These are phyloP conservation scores for Flaveria brownii DNA, from an alignment of 129 eudicot genomes.

Conservation along the genomic window DNA sequence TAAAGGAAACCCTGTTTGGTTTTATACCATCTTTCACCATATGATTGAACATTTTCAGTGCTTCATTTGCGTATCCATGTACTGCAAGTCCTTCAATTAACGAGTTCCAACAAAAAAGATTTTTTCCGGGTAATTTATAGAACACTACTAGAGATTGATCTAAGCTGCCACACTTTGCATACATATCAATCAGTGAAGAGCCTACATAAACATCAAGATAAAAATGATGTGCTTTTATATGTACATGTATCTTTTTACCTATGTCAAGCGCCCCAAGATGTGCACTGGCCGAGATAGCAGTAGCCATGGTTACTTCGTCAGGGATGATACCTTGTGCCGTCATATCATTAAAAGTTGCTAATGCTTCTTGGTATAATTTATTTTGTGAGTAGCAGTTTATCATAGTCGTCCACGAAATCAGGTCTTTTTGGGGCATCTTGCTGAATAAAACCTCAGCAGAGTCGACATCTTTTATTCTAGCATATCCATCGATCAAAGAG, in stretches of 20 bases:
- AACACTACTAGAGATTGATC: conserved; percentile 67
- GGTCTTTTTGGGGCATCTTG: conserved; percentile 52
- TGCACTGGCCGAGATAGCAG: conserved; percentile 70
- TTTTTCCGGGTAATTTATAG: conserved; percentile 64
- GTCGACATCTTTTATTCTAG: conserved; percentile 55
- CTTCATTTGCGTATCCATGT: conserved; percentile 67
- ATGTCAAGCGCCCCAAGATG: conserved; percentile 73
- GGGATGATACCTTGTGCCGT: conserved; percentile 46
- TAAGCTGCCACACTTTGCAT: conserved; percentile 74
- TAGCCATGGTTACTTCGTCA: conserved; percentile 70
- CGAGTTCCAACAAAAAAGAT: conserved; percentile 85
- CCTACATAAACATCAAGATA: conserved; percentile 71
- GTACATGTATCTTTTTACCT: conserved; percentile 65
- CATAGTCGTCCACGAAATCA: conserved; percentile 95
- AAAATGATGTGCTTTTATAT: conserved; percentile 32
- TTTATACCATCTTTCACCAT: conserved; percentile 56
- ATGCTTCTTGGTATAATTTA: conserved; percentile 50
- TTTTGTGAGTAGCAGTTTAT: conserved; percentile 62
- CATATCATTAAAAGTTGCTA: conserved; percentile 59
- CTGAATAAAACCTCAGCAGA: conserved; percentile 60
- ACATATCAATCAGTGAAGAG: conserved; percentile 85
- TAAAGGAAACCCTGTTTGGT: conserved; percentile 71
- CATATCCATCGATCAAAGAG: conserved; percentile 69
- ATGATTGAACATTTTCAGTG: conserved; percentile 54
- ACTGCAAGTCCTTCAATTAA: conserved; percentile 78